These are phyloP conservation scores for Apocynum venetum DNA, from an alignment of 257 asterid species.

Conservation along the genomic window DNA sequence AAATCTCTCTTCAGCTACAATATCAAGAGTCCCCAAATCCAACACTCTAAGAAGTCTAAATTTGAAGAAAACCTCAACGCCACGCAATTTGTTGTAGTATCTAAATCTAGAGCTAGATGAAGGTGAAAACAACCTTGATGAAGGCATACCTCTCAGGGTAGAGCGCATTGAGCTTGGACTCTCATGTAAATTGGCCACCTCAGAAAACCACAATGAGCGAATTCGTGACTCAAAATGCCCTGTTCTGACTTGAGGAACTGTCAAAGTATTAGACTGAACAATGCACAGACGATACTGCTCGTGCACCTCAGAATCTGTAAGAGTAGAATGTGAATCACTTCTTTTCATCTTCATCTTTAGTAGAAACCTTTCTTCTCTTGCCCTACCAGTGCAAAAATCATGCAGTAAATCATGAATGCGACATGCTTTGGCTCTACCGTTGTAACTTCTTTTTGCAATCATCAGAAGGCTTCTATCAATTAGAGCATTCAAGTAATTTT, in stretches of 20 bases:
- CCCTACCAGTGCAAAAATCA: constrained; percentile 6
- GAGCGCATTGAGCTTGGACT: too few relatives aligned
- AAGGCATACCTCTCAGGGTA: too few relatives aligned
- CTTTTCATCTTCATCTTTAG: neutral
- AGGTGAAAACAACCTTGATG: neutral
- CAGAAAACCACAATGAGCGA: neutral
- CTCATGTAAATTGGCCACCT: too few relatives aligned
- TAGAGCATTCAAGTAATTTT: constrained; percentile 6
- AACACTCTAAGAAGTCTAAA: constrained; percentile 1
- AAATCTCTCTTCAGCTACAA: neutral
- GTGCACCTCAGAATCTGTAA: neutral
- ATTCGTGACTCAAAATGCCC: neutral
- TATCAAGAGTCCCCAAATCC: neutral
- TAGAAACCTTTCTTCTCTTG: constrained; percentile 7
- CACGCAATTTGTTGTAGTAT: neutral
- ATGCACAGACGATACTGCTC: neutral
- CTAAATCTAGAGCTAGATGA: too few relatives aligned
- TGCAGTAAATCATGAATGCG: constrained; percentile 9
- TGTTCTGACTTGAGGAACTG: neutral
- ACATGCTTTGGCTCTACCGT: neutral
- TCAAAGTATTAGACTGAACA: neutral
- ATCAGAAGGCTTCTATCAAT: constrained; percentile 4
- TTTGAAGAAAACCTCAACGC: neutral
- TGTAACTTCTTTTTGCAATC: neutral
- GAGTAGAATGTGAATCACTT: neutral